Conservation (phyloP, 345 rosid species). For the Corchorus olitorius region DNA sequence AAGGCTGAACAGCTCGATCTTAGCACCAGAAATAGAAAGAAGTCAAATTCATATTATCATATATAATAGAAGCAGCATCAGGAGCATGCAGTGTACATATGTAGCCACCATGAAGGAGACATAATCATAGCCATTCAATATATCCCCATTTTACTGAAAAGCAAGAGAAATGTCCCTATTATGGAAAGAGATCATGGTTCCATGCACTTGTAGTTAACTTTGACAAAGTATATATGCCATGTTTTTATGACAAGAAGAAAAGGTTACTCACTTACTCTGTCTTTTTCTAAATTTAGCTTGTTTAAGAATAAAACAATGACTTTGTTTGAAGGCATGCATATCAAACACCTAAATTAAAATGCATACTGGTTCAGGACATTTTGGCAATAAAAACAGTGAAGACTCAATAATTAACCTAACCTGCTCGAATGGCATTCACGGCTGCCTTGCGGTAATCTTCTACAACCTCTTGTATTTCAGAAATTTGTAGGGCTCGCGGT, state of each 20-base stretch:
- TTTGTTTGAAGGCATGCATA: background rate
- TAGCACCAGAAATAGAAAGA: background rate
- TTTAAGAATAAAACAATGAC: background rate
- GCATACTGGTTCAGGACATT: background rate
- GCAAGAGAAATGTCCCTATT: background rate
- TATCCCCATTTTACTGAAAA: background rate
- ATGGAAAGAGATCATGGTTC: background rate
- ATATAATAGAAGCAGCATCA: background rate
- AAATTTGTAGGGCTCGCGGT: slow-evolving; percentile 48
- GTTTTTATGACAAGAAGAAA: background rate
- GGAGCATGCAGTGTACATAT: background rate
- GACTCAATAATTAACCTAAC: slow-evolving; percentile 25
- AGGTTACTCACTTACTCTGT: background rate
- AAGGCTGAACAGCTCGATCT: background rate
- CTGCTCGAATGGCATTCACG: slow-evolving; percentile 76
- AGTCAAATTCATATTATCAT: slow-evolving; percentile 1
- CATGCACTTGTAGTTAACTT: background rate
- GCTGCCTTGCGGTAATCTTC: slow-evolving; percentile 63
- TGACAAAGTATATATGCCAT: background rate
- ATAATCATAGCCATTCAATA: background rate
- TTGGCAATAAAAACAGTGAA: background rate
- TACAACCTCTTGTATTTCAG: slow-evolving; percentile 55
- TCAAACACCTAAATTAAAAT: background rate
- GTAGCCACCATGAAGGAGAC: background rate
- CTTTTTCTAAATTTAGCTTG: background rate